phyloP scores from a whole-genome alignment of 805 yeast genomes.

The Myxozyma lipomycoides region DNA sequence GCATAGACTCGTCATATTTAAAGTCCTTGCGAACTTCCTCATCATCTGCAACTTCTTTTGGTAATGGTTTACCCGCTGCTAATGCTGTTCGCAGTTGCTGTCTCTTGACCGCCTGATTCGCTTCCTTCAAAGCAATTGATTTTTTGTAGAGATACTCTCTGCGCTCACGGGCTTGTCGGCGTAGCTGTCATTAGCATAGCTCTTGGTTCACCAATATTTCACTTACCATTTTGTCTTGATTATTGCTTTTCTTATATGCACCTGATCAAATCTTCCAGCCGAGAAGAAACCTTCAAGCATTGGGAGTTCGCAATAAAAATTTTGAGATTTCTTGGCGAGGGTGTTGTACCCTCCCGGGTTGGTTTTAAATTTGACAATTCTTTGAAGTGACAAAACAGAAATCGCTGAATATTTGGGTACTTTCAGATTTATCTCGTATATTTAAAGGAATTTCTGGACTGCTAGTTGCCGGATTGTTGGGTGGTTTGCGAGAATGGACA shows the following conservation, averaged over 20 bases:
- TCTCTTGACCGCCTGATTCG: conserved; percentile 77
- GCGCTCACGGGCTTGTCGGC: conserved; percentile 95
- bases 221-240: background rate
- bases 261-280: too few species aligned
- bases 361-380: too few species aligned
- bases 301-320: too few species aligned
- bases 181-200: conserved; percentile 33
- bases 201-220: too few species aligned
- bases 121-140: conserved; percentile 85
- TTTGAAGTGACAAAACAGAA: too few species aligned
- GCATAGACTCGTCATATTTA: conserved; percentile 74
- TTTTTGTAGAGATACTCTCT: conserved; percentile 88
- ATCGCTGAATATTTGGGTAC: too few species aligned
- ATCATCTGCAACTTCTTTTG: conserved; percentile 89
- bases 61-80: conserved; percentile 85
- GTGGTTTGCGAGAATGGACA: conserved; percentile 13
- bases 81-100: conserved; percentile 81
- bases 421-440: background rate
- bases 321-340: too few species aligned
- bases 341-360: too few species aligned
- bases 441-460: too few species aligned
- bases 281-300: too few species aligned
- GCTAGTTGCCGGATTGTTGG: too few species aligned
- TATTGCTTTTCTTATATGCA: conserved; percentile 1
- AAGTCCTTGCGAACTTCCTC: conserved; percentile 72